phyloP scores from a whole-genome alignment of 2,329 filamentous ascomycete species.

The Arthroderma sp. region DNA sequence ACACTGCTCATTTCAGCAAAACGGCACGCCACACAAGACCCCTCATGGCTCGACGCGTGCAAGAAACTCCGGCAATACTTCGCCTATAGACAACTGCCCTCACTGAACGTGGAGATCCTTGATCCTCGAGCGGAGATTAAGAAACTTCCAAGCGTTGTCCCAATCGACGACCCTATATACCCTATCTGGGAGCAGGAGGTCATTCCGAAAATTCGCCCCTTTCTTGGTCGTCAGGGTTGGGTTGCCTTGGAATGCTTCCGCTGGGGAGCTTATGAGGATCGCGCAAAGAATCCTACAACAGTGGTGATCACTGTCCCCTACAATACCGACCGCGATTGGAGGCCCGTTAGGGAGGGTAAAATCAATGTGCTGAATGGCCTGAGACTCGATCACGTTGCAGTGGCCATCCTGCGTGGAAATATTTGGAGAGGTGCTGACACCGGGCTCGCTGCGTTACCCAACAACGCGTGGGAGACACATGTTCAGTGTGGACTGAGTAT shows the following conservation, averaged over 20 bases:
- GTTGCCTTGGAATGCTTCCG: slow-evolving; percentile 3
- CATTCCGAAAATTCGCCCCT: neutral
- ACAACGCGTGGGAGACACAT: neutral
- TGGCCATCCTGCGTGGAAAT: neutral
- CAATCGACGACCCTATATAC: slow-evolving; percentile 2
- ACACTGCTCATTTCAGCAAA: no score
- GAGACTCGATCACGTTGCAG: neutral
- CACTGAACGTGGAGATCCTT: no score
- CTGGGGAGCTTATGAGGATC: neutral
- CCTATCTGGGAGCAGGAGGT: neutral
- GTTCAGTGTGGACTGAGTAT: neutral
- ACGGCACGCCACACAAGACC: no score
- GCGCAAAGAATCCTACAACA: neutral
- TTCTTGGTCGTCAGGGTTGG: neutral
- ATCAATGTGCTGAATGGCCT: neutral
- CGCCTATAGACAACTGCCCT: no score
- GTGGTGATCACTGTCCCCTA: slow-evolving; percentile 7
- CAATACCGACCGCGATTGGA: neutral
- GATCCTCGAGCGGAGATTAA: no score
- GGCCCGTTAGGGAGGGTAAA: neutral
- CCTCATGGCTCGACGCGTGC: no score
- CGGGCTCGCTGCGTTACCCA: neutral
- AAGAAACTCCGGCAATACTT: no score
- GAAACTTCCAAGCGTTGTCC: neutral
- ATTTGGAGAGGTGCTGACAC: neutral